A percentile compares a stretch with the other conserved stretches of the same genome.
Evolutionary conservation across 768 basidiomycete genomes (phyloP).

Genomic region (Crucibulum laeve): DNA sequence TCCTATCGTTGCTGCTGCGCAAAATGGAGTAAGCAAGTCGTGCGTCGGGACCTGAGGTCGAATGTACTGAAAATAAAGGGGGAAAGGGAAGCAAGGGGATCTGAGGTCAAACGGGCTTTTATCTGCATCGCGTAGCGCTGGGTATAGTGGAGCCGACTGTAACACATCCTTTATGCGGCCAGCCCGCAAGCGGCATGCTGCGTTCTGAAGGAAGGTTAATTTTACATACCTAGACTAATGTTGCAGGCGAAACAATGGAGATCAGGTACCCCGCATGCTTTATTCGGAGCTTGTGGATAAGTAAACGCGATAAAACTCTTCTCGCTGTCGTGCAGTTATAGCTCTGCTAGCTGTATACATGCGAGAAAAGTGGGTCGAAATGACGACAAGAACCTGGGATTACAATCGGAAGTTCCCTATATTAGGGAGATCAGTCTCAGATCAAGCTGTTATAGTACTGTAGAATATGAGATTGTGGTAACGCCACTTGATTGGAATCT

Average conservation of each 20-base stretch:
- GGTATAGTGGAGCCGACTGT: conserved; percentile 13
- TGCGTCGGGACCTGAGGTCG: too few relatives aligned
- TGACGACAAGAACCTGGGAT: too few relatives aligned
- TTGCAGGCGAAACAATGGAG: conserved; percentile 21
- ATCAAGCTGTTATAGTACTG: too few relatives aligned
- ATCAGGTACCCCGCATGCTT: conserved; percentile 27
- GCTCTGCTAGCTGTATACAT: too few relatives aligned
- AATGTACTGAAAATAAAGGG: conserved; percentile 4
- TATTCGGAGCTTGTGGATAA: conserved; percentile 8
- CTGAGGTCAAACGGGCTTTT: conserved; percentile 18
- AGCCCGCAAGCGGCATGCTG: conserved; percentile 24
- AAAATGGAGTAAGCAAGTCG: too few relatives aligned
- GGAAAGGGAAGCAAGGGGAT: conserved; percentile 11
- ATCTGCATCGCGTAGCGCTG: conserved; percentile 16
- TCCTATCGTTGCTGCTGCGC: too few relatives aligned
- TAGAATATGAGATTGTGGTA: too few relatives aligned
- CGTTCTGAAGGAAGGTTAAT: conserved; percentile 19
- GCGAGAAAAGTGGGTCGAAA: too few relatives aligned
- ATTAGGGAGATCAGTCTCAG: too few relatives aligned
- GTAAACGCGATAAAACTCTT: conserved; percentile 1
- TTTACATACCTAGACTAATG: conserved; percentile 10
- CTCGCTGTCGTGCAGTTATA: neutral
- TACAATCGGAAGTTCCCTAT: too few relatives aligned
- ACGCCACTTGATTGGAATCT: too few relatives aligned
- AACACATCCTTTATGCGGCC: conserved; percentile 23